Conservation (phyloP, 2,329 filamentous ascomycete species). For the Ophiostoma tasmaniense region DNA sequence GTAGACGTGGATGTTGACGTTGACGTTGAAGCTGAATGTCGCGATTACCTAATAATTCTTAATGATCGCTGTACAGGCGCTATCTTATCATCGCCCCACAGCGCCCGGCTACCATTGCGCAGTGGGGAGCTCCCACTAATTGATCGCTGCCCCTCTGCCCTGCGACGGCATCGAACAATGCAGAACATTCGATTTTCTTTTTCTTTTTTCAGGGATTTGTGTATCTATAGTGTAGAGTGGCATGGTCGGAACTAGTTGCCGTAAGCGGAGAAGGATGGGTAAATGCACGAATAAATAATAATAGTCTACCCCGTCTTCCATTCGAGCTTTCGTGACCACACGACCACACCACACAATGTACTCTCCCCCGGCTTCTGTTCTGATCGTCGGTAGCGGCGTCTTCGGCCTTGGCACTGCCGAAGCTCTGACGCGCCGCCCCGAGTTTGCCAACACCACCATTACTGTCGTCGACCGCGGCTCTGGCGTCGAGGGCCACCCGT, state of each 20-base stretch:
- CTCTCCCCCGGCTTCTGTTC: conserved; percentile 40
- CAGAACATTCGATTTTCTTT: not conserved
- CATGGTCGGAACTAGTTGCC: not conserved
- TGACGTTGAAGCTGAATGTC: not conserved
- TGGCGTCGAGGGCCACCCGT: not conserved
- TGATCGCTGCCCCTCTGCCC: not conserved
- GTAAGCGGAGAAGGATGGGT: not conserved
- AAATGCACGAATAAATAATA: not conserved
- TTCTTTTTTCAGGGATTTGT: too few relatives aligned
- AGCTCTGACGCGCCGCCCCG: conserved; percentile 55
- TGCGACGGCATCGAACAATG: not conserved
- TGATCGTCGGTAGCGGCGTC: conserved; percentile 62
- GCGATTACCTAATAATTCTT: not conserved
- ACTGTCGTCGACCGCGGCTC: conserved; percentile 51
- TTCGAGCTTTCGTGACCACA: too few relatives aligned
- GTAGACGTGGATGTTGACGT: not conserved
- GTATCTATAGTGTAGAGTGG: too few relatives aligned
- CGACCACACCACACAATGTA: not conserved
- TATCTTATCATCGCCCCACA: not conserved
- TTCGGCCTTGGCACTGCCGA: conserved; percentile 57
- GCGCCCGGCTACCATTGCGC: not conserved
- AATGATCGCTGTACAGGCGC: not conserved
- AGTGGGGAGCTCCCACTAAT: not conserved
- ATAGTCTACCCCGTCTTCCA: not conserved
- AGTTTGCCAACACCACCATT: conserved; percentile 45